Percentiles rank a stretch among this genome's conserved stretches.
phyloP scores from a whole-genome alignment of 2,329 filamentous ascomycete species.

The Pyricularia sp. region DNA sequence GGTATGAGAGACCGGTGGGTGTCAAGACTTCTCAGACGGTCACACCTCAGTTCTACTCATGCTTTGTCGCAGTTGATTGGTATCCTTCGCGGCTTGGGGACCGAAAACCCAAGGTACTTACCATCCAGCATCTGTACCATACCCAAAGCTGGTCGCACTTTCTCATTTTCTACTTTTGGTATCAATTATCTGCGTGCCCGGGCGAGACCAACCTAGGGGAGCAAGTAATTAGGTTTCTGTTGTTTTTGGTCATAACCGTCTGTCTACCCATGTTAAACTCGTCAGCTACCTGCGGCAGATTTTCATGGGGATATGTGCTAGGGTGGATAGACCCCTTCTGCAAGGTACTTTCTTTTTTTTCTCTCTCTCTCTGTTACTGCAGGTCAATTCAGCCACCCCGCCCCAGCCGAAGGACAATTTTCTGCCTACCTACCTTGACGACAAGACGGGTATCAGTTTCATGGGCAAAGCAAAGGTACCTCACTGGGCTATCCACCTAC shows the following conservation, averaged over 20 bases:
- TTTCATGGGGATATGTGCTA: not conserved
- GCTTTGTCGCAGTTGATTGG: not conserved
- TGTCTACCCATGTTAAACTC: not conserved
- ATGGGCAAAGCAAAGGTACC: no score
- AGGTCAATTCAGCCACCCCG: not conserved
- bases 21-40: not conserved
- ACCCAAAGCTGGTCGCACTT: not conserved
- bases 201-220: not conserved
- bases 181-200: not conserved
- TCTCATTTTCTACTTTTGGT: not conserved
- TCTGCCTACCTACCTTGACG: not conserved
- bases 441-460: no score
- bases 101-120: not conserved
- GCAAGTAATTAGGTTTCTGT: not conserved
- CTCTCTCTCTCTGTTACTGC: not conserved
- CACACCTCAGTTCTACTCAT: not conserved
- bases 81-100: not conserved
- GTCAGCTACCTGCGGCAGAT: not conserved
- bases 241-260: not conserved
- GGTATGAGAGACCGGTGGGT: not conserved
- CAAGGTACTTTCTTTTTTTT: not conserved
- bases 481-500: not conserved
- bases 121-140: no score
- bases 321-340: not conserved
- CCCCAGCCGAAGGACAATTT: not conserved